Percentiles rank a stretch among this genome's conserved stretches.
phyloP scores from a whole-genome alignment of 257 asterid genomes.

The Forsythia viridissima region DNA sequence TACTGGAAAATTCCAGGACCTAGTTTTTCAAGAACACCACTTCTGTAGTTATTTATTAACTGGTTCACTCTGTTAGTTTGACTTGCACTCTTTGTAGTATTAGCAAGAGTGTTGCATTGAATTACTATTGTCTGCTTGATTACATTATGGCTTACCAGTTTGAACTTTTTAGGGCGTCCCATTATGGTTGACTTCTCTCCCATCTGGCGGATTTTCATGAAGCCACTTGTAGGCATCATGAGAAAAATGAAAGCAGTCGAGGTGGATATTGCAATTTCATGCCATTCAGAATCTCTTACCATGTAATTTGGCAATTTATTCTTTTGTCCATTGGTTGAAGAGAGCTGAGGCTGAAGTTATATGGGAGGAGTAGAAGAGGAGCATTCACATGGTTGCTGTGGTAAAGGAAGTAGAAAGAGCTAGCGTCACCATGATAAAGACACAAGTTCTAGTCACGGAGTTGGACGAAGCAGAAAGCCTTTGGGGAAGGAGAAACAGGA shows the following conservation, averaged over 20 bases:
- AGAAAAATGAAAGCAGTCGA: conserved; percentile 83
- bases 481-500: conserved; percentile 62
- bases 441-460: conserved; percentile 69
- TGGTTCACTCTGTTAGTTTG: not conserved
- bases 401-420: conserved; percentile 63
- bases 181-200: conserved; percentile 86
- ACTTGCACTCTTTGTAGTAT: not conserved
- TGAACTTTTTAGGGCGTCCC: conserved; percentile 56
- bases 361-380: conserved; percentile 59
- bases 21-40: not conserved
- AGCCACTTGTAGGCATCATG: conserved; percentile 85
- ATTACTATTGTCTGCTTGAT: not conserved
- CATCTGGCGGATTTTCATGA: conserved; percentile 77
- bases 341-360: conserved; percentile 71
- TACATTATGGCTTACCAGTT: conserved; percentile 3
- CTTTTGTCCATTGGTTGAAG: conserved; percentile 30
- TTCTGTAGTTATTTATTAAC: not conserved
- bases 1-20: not conserved
- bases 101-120: not conserved
- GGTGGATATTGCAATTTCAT: conserved; percentile 94
- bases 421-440: conserved; percentile 63
- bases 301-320: conserved; percentile 16
- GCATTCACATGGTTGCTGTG: conserved; percentile 48
- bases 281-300: conserved; percentile 22
- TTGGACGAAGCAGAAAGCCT: conserved; percentile 76